Base-by-base conservation (phyloP, 495 filamentous ascomycete genomes). In the Saxophila tyrrhenica region DNA sequence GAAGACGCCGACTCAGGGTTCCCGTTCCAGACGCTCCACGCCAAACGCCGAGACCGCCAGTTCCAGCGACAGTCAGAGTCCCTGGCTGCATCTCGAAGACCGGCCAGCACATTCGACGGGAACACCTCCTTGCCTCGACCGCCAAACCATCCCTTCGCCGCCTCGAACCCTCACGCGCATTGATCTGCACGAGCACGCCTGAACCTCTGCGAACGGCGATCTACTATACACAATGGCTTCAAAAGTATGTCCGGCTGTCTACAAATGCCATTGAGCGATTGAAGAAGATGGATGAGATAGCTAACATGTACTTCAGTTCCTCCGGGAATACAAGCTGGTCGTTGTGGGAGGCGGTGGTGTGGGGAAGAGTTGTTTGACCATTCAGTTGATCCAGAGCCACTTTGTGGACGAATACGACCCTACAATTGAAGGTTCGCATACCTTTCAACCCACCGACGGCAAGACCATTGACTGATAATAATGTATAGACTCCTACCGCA, bases 381-480 rank as follows among this genome's bases (percentile, higher is more conserved):
- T 98, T 68, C 92, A 96, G 76, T 78, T 98, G 74, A 97, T 97
- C 69, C 92, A 98, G 73, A 87, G 83, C 63, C 92, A 98, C 69
- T 98, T 98, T 75, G 90, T 98, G 64, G 92, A 98, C 70, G 92
- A 98, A 70, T 98, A 98, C 71, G 92, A 98, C 71, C 92, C 92
- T 42, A 98, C 92, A 64, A 98, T 98, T 65, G 92, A 98, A 85
- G 92, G 92, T 96, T 70, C 61, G 81, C 60, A 19, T n/a, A 24
- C 39, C 20, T 46, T 20, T n/a, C 39, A 17, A 23, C 47, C 9
- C 55, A 50, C 25, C 38, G n/a, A 22, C 42, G 19, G 20, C n/a
- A 16, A 9, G 47, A 21, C 20, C n/a, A n/a, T n/a, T n/a, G n/a
- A n/a, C n/a, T n/a, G n/a, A n/a, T n/a, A n/a, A n/a, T n/a, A n/a